Conservation (phyloP, 2,329 filamentous ascomycete species). For the Curvularia verruculosa region DNA sequence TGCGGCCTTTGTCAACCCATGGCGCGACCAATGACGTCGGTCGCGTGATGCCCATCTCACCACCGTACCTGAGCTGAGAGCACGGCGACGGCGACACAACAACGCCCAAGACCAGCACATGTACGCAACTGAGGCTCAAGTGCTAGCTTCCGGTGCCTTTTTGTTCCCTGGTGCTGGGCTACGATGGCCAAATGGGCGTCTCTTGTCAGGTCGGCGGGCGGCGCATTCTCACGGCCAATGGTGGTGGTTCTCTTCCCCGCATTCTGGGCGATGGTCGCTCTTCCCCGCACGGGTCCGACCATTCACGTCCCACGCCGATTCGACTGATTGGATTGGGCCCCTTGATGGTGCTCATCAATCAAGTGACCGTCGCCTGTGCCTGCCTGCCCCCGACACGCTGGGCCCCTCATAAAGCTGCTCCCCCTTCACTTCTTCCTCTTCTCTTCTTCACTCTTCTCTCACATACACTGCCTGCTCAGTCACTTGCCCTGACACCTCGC, state of each 20-base stretch:
- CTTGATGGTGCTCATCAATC: conserved; percentile 42
- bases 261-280: conserved; percentile 26
- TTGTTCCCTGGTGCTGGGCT: neutral
- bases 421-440: conserved; percentile 32
- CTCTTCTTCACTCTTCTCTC: conserved; percentile 24
- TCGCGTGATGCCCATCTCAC: conserved; percentile 44
- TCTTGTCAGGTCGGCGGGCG: neutral
- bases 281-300: conserved; percentile 32
- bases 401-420: conserved; percentile 46
- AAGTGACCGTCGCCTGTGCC: conserved; percentile 40
- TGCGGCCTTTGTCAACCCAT: conserved; percentile 20
- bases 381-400: conserved; percentile 30
- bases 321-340: conserved; percentile 20
- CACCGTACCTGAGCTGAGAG: conserved; percentile 16
- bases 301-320: conserved; percentile 40
- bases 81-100: conserved; percentile 3
- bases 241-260: conserved; percentile 23
- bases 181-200: no score
- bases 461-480: conserved; percentile 9
- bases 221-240: conserved; percentile 20
- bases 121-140: conserved; percentile 25
- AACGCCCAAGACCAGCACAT: neutral
- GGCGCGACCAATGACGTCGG: conserved; percentile 39
- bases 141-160: conserved; percentile 23
- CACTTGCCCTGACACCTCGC: conserved; percentile 14